Evolutionary conservation across 768 basidiomycete genomes (phyloP).

Genomic region (Tulasnella sp.): DNA sequence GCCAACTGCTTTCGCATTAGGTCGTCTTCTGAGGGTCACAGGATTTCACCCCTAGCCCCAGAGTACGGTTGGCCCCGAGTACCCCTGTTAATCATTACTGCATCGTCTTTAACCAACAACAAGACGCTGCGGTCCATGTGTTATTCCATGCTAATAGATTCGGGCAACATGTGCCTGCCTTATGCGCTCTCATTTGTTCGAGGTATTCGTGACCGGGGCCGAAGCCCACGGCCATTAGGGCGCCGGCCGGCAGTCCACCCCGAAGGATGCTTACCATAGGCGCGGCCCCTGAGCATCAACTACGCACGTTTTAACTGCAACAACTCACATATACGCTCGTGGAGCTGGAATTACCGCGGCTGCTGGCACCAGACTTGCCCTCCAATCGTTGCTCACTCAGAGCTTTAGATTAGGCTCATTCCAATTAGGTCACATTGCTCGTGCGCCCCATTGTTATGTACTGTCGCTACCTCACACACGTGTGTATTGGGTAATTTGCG

Average conservation of each 20-base stretch:
- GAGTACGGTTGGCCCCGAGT: slow-evolving; percentile 81
- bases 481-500: slow-evolving; percentile 40
- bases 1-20: slow-evolving; percentile 81
- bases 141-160: slow-evolving; percentile 83
- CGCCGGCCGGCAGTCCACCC: background rate
- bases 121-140: slow-evolving; percentile 77
- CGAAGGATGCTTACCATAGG: background rate
- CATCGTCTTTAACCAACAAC: slow-evolving; percentile 75
- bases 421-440: slow-evolving; percentile 45
- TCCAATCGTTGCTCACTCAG: slow-evolving; percentile 49
- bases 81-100: slow-evolving; percentile 79
- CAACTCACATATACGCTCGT: slow-evolving; percentile 46
- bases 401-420: slow-evolving; percentile 49
- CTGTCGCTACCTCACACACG: slow-evolving; percentile 45
- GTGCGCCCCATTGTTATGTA: slow-evolving; percentile 47
- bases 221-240: slow-evolving; percentile 48
- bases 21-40: slow-evolving; percentile 78
- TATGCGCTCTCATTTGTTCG: slow-evolving; percentile 82
- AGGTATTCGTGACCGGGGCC: slow-evolving; percentile 72
- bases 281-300: slow-evolving; percentile 33
- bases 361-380: slow-evolving; percentile 47
- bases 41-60: slow-evolving; percentile 82
- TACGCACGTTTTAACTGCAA: slow-evolving; percentile 48
- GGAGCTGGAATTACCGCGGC: slow-evolving; percentile 41
- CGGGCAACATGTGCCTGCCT: slow-evolving; percentile 65